Evolutionary conservation across 345 rosid species (phyloP).

Genomic region (Linum trigynum): DNA sequence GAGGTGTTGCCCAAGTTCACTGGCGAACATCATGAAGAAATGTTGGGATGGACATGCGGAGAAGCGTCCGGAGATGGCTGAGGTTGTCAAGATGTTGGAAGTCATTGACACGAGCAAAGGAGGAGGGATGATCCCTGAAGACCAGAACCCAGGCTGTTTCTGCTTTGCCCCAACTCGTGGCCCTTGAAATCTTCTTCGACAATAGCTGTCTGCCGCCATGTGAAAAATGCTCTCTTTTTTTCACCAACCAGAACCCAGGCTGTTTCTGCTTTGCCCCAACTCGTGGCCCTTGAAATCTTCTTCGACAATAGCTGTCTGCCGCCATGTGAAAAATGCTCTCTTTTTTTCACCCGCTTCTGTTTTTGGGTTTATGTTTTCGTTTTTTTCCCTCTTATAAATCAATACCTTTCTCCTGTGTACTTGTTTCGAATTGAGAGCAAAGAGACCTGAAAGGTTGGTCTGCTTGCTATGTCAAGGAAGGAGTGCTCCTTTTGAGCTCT

Average conservation of each 20-base stretch:
- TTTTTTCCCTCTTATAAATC: too few relatives aligned
- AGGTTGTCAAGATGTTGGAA: slow-evolving; percentile 75
- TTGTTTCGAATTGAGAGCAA: too few relatives aligned
- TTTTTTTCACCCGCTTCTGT: neutral
- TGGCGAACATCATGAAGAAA: slow-evolving; percentile 61
- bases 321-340: neutral
- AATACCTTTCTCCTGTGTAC: too few relatives aligned
- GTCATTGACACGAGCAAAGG: slow-evolving; percentile 77
- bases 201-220: neutral
- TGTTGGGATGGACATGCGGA: slow-evolving; percentile 78
- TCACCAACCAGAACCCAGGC: slow-evolving; percentile 27
- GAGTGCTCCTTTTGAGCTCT: too few relatives aligned
- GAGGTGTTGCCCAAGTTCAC: slow-evolving; percentile 65
- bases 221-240: neutral
- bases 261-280: slow-evolving; percentile 68
- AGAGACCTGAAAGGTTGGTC: too few relatives aligned
- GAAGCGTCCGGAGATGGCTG: slow-evolving; percentile 80
- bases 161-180: slow-evolving; percentile 72
- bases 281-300: slow-evolving; percentile 59
- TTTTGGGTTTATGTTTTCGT: too few relatives aligned
- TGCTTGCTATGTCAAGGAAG: too few relatives aligned
- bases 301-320: neutral
- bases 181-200: slow-evolving; percentile 30
- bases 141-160: slow-evolving; percentile 51
- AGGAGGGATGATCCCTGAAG: slow-evolving; percentile 96